Base-by-base conservation (phyloP, 2,329 filamentous ascomycete genomes). In the Fusarium nisikadoi region DNA sequence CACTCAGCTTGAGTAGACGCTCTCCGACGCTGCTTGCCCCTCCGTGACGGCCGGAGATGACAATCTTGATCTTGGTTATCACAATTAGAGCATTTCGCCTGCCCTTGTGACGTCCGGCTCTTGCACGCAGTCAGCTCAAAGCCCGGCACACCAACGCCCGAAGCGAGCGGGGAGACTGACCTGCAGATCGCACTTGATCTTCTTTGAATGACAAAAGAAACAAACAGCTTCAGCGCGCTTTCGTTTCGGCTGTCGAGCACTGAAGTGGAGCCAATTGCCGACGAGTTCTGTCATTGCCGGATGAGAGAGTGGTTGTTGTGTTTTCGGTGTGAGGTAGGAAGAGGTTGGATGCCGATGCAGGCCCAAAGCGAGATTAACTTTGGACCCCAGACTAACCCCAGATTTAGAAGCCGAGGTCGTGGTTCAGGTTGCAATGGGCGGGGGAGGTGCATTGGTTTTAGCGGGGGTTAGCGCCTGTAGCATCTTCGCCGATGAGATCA, bases 171-270 rank as follows among this genome's bases (percentile, higher is more conserved):
- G 4, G 14, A 17, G 10, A 42, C 27, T 46, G 41, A 74, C 77
- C 72, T 81, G 78, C 35, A 80, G 64, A 63, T 81, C 78, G 35
- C 80, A 81, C 41, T 81, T 81, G 60, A 80, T 76, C 72, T 81
- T 81, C 66, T 81, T 81, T 1, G 77, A 75, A 60, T 81, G 80
- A 38, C 80, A 81, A 49, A 72, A 70, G 27, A 78, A 62, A 63
- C 80, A 75, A 20, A 75, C 73, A 4, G 52, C 54, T 61, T 75
- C 73, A 43, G 59, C 80, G 16, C 80, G 78, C 46, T 81, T 80
- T 41, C 78, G 71, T 71, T 80, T 80, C 23, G 79, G 76, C 61
- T 79, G 77, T 25, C 70, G 71, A 38, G 65, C 76, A 31, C 69
- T 75, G 59, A 80, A 81, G 57, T 77, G 78, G 60, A 81, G 74